Evolutionary conservation across 768 basidiomycete species (phyloP).

Genomic region (Cystobasidium ongulense): DNA sequence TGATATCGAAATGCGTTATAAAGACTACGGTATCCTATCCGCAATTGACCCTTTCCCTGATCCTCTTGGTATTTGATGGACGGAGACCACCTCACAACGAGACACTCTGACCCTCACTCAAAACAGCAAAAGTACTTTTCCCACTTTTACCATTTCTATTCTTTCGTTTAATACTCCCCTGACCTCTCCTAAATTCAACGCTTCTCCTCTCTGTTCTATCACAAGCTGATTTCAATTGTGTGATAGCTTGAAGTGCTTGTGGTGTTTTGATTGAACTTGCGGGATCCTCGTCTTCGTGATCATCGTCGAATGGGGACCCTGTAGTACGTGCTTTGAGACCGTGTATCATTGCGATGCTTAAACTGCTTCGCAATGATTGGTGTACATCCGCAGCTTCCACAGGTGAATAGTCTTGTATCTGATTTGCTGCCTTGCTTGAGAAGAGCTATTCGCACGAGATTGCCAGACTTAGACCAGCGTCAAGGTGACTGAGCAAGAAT

Average conservation of each 20-base stretch:
- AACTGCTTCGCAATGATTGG: neutral
- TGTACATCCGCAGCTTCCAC: neutral
- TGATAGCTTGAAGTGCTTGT: neutral
- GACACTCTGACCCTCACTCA: neutral
- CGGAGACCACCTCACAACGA: neutral
- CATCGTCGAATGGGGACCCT: neutral
- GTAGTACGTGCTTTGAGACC: neutral
- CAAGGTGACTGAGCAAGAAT: too few relatives aligned
- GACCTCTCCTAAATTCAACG: neutral
- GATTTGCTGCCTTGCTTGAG: neutral
- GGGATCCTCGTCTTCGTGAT: neutral
- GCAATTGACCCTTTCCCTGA: too few relatives aligned
- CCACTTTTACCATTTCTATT: neutral
- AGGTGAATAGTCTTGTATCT: neutral
- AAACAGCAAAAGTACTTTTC: neutral
- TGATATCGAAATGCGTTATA: too few relatives aligned
- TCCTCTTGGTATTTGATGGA: too few relatives aligned
- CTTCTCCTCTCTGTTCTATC: conserved; percentile 6
- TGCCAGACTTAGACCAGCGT: neutral
- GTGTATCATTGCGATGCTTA: neutral
- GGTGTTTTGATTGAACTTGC: neutral
- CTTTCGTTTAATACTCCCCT: neutral
- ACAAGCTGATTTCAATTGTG: neutral
- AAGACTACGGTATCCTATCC: too few relatives aligned
- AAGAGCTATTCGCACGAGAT: neutral